Evolutionary conservation across 495 filamentous ascomycete species (phyloP), one percentile per base, ranked within the genome.

Genomic region (Terfezia boudieri): DNA sequence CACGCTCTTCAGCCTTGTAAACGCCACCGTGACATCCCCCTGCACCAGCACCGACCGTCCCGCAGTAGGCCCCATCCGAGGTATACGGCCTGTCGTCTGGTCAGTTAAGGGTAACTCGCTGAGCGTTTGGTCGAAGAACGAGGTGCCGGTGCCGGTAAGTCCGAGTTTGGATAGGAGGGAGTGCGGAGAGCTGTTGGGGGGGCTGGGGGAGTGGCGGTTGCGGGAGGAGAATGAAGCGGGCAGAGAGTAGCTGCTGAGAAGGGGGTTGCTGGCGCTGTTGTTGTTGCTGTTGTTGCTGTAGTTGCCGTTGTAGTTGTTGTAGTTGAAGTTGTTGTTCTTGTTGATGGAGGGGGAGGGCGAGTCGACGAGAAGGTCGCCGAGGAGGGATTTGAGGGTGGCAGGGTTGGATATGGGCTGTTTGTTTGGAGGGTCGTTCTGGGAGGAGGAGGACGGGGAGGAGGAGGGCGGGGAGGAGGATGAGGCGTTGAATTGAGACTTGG

Each of bases 41-140:
- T 57, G 60, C 26, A 86, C 69, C 17, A 69, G 53, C 2, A 85
- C 62, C 0, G 72, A 77, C 10, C 83, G 73, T 41, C 83, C 84
- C 6, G 71, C 71, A 38, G 68, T 67, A 0, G 76, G 74, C 10
- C 68, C 67, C 53, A 76, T 67, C 16, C 73, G 71, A 32, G 78
- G 53, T 6, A 61, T 7, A 2, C 26, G 26, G 26, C 20, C 20
- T 20, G 26, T 2, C 52, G 17, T 66, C 43, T 9, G 58, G 54
- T 9, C 48, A 32, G 7, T 32, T 32, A 7, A 0, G 26, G 26
- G 26, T 32, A 2, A 2, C 26, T 7, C 1, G 26, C 26, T 7
- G 26, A 32, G 26, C 0, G 26, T 7, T 35, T 20, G 50, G 16
- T 20, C 50, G 8, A 52, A 26, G n/a, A 35, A 35, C 50, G 32